Evolutionary conservation across 129 eudicot species (phyloP).

Genomic region (Flaveria bidentis): DNA sequence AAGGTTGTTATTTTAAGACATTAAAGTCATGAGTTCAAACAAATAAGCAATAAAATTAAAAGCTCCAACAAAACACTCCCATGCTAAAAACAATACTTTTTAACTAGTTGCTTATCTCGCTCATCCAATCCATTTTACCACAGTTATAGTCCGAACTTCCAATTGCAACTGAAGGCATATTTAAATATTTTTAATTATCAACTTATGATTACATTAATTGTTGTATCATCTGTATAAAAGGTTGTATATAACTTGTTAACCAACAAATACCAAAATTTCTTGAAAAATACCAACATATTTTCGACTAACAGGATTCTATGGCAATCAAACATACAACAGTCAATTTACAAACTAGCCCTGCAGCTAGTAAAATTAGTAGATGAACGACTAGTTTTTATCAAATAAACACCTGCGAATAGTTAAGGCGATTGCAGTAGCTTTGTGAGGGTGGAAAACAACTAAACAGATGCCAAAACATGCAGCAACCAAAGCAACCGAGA

Average conservation of each 20-base stretch:
- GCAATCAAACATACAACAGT: slow-evolving; percentile 33
- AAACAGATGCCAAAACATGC: slow-evolving; percentile 82
- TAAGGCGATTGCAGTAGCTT: slow-evolving; percentile 51
- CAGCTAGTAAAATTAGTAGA: slow-evolving; percentile 17
- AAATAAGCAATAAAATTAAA: no score
- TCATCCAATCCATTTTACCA: background rate
- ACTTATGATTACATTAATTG: no score
- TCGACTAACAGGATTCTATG: slow-evolving; percentile 24
- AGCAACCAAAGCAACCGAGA: slow-evolving; percentile 46
- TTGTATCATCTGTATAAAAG: background rate
- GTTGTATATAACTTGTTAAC: background rate
- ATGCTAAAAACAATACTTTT: no score
- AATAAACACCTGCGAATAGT: slow-evolving; percentile 81
- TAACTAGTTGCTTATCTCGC: no score
- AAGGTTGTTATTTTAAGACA: no score
- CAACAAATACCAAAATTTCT: background rate
- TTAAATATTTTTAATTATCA: no score
- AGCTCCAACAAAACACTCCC: no score
- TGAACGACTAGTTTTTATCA: slow-evolving; percentile 26
- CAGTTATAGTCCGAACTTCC: background rate
- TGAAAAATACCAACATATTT: background rate
- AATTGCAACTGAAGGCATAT: no score
- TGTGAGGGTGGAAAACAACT: slow-evolving; percentile 65
- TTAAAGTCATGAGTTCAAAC: no score
- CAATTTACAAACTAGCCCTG: slow-evolving; percentile 36